Evolutionary conservation across 352 stramenopile species (phyloP).

Genomic region (Pythium brachiatum): DNA sequence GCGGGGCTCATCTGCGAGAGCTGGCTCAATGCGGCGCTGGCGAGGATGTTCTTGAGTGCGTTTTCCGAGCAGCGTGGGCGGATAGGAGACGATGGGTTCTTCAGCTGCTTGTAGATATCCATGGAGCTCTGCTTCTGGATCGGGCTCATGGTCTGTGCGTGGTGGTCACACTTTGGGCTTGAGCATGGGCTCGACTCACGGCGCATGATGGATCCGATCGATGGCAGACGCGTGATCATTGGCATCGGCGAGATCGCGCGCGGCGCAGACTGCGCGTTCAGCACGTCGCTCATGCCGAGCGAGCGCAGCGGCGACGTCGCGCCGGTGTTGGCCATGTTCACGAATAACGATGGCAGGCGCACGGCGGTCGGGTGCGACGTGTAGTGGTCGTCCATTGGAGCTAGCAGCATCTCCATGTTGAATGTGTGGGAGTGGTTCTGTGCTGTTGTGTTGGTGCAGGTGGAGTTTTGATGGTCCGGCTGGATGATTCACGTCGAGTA

Average conservation of each 20-base stretch:
- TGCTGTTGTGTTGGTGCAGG: background rate
- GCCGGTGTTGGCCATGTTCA: slow-evolving; percentile 18
- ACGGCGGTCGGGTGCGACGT: slow-evolving; percentile 26
- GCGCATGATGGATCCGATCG: slow-evolving; percentile 68
- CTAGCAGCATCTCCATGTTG: slow-evolving; percentile 64
- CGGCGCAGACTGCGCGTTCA: slow-evolving; percentile 31
- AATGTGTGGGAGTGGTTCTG: background rate
- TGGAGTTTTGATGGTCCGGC: background rate
- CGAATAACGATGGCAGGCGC: slow-evolving; percentile 55
- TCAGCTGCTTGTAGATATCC: slow-evolving; percentile 61
- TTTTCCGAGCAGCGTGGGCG: slow-evolving; percentile 10
- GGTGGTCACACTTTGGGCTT: slow-evolving; percentile 22
- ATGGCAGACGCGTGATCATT: slow-evolving; percentile 44
- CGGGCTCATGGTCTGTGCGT: slow-evolving; percentile 37
- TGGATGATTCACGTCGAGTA: slow-evolving; percentile 1
- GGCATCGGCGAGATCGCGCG: slow-evolving; percentile 43
- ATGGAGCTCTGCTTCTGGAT: slow-evolving; percentile 60
- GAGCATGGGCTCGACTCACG: slow-evolving; percentile 36
- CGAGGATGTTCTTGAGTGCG: slow-evolving; percentile 47
- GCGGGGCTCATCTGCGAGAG: slow-evolving; percentile 33
- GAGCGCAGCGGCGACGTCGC: slow-evolving; percentile 36
- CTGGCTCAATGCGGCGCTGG: slow-evolving; percentile 44
- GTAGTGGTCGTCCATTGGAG: slow-evolving; percentile 52
- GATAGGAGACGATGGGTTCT: slow-evolving; percentile 21
- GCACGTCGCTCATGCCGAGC: slow-evolving; percentile 68